Evolutionary conservation across 495 filamentous ascomycete genomes (phyloP), one percentile per base, ranked within the genome.

Genomic region (Lasiosphaeria ovina): DNA sequence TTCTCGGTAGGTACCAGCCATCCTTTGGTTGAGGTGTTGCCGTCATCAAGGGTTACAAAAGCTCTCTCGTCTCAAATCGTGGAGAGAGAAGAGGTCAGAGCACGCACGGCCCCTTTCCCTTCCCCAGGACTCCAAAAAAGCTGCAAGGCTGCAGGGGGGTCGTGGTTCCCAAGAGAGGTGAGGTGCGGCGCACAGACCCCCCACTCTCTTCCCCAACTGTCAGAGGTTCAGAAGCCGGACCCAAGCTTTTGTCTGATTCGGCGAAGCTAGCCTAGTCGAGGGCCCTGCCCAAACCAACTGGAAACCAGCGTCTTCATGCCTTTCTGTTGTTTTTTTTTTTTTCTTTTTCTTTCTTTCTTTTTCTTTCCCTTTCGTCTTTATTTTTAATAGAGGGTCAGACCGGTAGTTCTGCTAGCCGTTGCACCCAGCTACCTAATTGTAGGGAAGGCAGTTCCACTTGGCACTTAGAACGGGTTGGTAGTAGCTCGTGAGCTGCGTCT

Each of bases 281-380:
- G 44, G 44, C 12, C 12, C 44, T 11, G 44, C 44, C 44, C 12
- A 42, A 47, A 61, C 59, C 59, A 61, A 61, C 59, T 57, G 44
- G 35, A 61, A 61, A 61, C 59, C 35, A 34, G 35, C 53, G 17
- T 33, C 35, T 56, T 61, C 52, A 61, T 61, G 59, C 59, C 36
- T 32, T 34, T 14, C 31, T 32, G 9, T 12, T 11, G 10, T 12
- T 10, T n/a, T 14, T 52, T 12, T 45, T 45, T 10, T 3, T 45
- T 47, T 47, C 6, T 9, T 47, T 3, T 14, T 14, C 5, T 7
- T n/a, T 47, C 16, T 47, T 47, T n/a, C 5, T 47, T 4, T 47
- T 47, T 47, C 44, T 47, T 14, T 47, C 7, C 44, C 16, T 14
- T 47, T 9, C 5, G 12, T 11, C 44, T n/a, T 47, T n/a, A 11